Conservation (phyloP, 352 stramenopile species). For the Pythium rishiriense region DNA sequence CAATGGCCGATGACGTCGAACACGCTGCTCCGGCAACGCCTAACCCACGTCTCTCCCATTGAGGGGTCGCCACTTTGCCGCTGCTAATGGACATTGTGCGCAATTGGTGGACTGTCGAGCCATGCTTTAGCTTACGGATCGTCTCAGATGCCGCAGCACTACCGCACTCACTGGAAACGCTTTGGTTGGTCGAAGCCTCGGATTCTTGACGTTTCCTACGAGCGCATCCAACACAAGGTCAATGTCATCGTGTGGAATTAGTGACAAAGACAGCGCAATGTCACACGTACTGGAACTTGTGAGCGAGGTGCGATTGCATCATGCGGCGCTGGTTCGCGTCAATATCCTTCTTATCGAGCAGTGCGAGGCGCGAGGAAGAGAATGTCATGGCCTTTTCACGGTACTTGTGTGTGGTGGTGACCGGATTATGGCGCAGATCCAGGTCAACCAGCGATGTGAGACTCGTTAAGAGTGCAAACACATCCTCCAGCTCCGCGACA, state of each 20-base stretch:
- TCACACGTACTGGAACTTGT: constrained; percentile 58
- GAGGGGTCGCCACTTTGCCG: constrained; percentile 12
- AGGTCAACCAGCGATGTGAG: constrained; percentile 54
- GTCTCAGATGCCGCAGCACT: constrained; percentile 29
- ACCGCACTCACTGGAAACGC: background rate
- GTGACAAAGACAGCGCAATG: background rate
- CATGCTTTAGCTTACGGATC: constrained; percentile 46
- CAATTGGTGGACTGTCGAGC: constrained; percentile 44
- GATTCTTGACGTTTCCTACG: constrained; percentile 45
- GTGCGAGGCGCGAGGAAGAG: constrained; percentile 46
- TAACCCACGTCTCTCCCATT: constrained; percentile 31
- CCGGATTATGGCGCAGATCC: constrained; percentile 59
- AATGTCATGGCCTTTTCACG: constrained; percentile 77
- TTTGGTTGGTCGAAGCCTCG: constrained; percentile 14
- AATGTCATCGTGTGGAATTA: background rate
- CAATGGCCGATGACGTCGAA: constrained; percentile 22
- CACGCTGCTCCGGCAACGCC: constrained; percentile 45
- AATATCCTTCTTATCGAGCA: constrained; percentile 77
- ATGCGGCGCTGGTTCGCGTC: constrained; percentile 70
- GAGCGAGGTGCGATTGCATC: constrained; percentile 78
- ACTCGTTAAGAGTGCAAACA: constrained; percentile 55
- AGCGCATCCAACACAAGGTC: background rate
- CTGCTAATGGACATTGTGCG: constrained; percentile 39
- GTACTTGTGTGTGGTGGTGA: constrained; percentile 57
- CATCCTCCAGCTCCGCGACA: constrained; percentile 63